Base-by-base conservation (phyloP, 176 grass and related monocot genomes). In the Panicum miliaceum region DNA sequence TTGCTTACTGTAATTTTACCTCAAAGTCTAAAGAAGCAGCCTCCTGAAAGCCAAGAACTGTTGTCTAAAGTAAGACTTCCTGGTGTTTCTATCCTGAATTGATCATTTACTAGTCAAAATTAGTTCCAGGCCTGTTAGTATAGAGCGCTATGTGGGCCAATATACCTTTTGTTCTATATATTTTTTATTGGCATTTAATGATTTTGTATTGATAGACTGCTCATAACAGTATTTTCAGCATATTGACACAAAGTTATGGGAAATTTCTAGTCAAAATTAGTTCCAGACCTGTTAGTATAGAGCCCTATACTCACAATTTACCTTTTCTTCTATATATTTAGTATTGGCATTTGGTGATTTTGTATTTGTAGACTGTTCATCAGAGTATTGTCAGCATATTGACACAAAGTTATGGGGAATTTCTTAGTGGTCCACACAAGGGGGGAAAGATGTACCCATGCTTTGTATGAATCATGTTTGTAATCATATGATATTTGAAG, bases 1-100 rank as follows among this genome's bases (percentile, higher is more conserved):
- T 91, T 96, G 84, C 93, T 99, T 53, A 99, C 97, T 84, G 97
- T 99, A 77, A 99, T 96, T 83, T 96, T 99, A 68, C 97, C 97
- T 38, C 97, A 99, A 86, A 99, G 97, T 81, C 86, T 96, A 78
- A 94, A 90, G 68, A 99, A 92, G 64, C 97, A 99, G 68, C 85
- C 97, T 72, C 93, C 93, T 65, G 97, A 99, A 82, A 99, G 97
- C 68, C 97, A 94, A 90, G 97, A 99, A 73, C 86, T 99, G 29
- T 75, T 99, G 64, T 88, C 97, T 64, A 99, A 99, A 91, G 97
- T 99, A 92, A 88, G 85, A 34, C 9, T 77, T 72, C 47, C 20
- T 78, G 20, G 27, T 75, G 52, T 86, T 79, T 45, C 41, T 82
- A 58, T 37, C 37, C 3, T 64, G 32, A 40, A 27, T 43, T 64